Evolutionary conservation across 2,329 filamentous ascomycete genomes (phyloP).

Genomic region (Purpureocillium takamizusanense): DNA sequence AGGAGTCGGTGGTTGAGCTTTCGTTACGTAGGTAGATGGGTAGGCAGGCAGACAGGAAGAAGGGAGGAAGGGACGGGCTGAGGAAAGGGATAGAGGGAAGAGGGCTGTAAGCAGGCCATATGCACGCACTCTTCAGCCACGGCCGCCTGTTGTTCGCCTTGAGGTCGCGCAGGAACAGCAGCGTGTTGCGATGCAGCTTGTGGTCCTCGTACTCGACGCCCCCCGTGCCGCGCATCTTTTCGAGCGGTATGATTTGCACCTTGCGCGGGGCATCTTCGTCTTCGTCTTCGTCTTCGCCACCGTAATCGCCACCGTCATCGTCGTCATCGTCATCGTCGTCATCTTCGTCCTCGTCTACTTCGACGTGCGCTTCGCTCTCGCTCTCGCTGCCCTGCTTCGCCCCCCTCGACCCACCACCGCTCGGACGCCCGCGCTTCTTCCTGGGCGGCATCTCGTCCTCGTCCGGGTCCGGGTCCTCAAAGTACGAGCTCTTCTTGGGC

Average conservation of each 20-base stretch:
- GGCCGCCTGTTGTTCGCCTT: conserved; percentile 49
- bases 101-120: too few species aligned
- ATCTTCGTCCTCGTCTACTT: conserved; percentile 26
- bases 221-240: conserved; percentile 22
- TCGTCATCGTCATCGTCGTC: conserved; percentile 25
- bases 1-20: too few species aligned
- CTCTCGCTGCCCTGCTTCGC: conserved; percentile 10
- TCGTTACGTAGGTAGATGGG: too few species aligned
- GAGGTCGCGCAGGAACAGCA: conserved; percentile 48
- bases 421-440: conserved; percentile 18
- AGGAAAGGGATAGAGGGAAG: too few species aligned
- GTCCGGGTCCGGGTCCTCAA: conserved; percentile 22
- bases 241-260: conserved; percentile 24
- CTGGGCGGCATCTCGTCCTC: conserved; percentile 11
- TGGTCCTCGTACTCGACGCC: conserved; percentile 39
- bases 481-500: conserved; percentile 42
- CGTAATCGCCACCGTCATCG: conserved; percentile 19
- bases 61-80: too few species aligned
- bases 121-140: conserved; percentile 51
- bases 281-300: conserved; percentile 25
- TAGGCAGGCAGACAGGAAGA: too few species aligned
- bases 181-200: conserved; percentile 46
- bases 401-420: too few species aligned
- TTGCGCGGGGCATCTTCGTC: conserved; percentile 27
- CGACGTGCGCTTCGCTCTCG: conserved; percentile 3